phyloP scores from a whole-genome alignment of 1,284 basidiomycete species.

The Papiliotrema terrestris region DNA sequence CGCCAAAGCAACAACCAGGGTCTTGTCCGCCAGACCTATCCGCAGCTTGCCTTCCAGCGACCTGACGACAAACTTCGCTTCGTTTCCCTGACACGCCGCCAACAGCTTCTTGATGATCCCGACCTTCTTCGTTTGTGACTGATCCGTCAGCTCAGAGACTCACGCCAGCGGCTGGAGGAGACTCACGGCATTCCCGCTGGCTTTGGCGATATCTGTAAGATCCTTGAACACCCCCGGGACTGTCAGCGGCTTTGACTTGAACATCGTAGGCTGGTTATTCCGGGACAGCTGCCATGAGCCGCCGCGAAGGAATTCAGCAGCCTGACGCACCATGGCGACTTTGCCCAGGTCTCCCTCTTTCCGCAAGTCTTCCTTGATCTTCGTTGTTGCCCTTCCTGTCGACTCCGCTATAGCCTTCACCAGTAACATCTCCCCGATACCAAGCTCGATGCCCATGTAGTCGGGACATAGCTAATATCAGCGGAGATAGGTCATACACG shows the following conservation, averaged over 20 bases:
- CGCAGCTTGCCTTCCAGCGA: slow-evolving; percentile 95
- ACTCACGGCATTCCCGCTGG: slow-evolving; percentile 72
- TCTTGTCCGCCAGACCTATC: slow-evolving; percentile 94
- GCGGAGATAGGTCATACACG: not conserved
- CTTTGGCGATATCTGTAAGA: slow-evolving; percentile 80
- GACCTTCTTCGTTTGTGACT: slow-evolving; percentile 93
- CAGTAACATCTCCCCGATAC: slow-evolving; percentile 91
- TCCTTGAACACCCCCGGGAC: slow-evolving; percentile 82
- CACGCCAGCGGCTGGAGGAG: not conserved
- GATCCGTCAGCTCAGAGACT: not conserved
- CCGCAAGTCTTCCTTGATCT: slow-evolving; percentile 89
- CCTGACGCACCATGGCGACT: slow-evolving; percentile 74
- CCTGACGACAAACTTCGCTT: slow-evolving; percentile 93
- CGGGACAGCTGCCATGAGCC: slow-evolving; percentile 67
- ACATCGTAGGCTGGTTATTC: slow-evolving; percentile 89
- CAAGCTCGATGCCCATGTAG: slow-evolving; percentile 92
- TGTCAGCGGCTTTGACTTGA: slow-evolving; percentile 88
- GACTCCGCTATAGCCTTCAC: slow-evolving; percentile 95
- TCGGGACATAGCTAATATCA: slow-evolving; percentile 76
- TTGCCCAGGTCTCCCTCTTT: slow-evolving; percentile 92
- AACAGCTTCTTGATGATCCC: slow-evolving; percentile 92
- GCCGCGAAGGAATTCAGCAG: not conserved
- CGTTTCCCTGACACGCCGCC: slow-evolving; percentile 77
- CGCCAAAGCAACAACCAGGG: slow-evolving; percentile 81
- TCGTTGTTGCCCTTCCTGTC: slow-evolving; percentile 76